phyloP scores from a whole-genome alignment of 106 monocot species.

The Acanthochlamys bracteata region DNA sequence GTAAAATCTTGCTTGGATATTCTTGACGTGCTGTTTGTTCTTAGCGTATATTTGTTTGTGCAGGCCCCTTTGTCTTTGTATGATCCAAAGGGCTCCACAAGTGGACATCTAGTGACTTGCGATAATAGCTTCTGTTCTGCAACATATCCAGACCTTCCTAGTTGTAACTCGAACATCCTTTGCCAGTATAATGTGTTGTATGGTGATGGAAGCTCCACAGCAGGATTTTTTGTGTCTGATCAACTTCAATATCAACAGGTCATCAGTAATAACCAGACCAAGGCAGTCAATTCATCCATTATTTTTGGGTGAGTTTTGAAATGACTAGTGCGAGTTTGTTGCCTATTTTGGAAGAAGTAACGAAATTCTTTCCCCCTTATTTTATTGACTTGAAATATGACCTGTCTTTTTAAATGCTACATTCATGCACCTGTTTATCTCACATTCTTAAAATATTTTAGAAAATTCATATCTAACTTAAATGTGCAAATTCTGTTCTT shows the following conservation, averaged over 20 bases:
- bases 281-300: slow-evolving; percentile 46
- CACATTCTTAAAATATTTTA: too few relatives aligned
- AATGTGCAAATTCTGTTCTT: too few relatives aligned
- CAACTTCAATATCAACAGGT: slow-evolving; percentile 53
- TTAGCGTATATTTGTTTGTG: background rate
- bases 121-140: slow-evolving; percentile 43
- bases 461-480: too few relatives aligned
- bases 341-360: too few relatives aligned
- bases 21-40: background rate
- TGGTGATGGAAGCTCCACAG: slow-evolving; percentile 82
- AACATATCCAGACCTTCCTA: slow-evolving; percentile 27
- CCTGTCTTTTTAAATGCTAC: too few relatives aligned
- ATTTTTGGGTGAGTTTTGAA: slow-evolving; percentile 63
- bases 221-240: slow-evolving; percentile 59
- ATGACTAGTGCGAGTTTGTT: background rate
- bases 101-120: slow-evolving; percentile 43
- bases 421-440: too few relatives aligned
- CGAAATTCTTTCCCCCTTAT: too few relatives aligned
- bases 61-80: slow-evolving; percentile 70
- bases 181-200: slow-evolving; percentile 71
- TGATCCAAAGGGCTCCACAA: slow-evolving; percentile 50
- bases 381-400: too few relatives aligned
- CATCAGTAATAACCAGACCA: slow-evolving; percentile 51
- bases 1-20: background rate
- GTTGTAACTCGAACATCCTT: slow-evolving; percentile 28